A percentile compares a stretch with the other conserved stretches of the same genome.
Conservation (phyloP, 495 filamentous ascomycete species). For the Xylona heveae region DNA sequence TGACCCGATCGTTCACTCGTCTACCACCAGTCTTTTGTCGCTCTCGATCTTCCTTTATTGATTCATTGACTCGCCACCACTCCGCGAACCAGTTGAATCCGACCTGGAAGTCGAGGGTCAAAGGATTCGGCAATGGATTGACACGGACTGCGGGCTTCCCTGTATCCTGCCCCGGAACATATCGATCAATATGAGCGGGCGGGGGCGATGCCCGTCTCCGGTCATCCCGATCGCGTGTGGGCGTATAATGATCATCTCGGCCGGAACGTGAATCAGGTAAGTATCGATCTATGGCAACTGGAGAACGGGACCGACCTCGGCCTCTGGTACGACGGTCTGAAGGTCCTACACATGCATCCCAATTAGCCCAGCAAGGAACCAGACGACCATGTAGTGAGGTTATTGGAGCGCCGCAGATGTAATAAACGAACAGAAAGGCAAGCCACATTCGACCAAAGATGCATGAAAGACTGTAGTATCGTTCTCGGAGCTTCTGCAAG, state of each 20-base stretch:
- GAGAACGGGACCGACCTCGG: conserved; percentile 29
- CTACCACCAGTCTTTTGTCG: conserved; percentile 53
- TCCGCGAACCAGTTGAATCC: conserved; percentile 94
- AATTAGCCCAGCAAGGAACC: conserved; percentile 6
- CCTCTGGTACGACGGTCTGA: conserved; percentile 26
- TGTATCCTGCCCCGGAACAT: conserved; percentile 68
- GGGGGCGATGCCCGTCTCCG: conserved; percentile 39
- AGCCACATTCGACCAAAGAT: no score
- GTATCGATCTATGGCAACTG: conserved; percentile 21
- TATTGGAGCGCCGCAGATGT: no score
- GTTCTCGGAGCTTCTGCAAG: no score
- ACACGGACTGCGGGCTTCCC: conserved; percentile 32
- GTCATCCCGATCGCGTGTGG: conserved; percentile 41
- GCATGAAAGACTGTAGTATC: no score
- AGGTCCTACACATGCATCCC: conserved; percentile 10
- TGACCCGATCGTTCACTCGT: conserved; percentile 43
- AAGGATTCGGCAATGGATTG: conserved; percentile 64
- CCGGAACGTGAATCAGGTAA: conserved; percentile 17
- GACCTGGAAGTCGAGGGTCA: conserved; percentile 75
- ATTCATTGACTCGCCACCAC: conserved; percentile 82
- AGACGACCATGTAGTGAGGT: no score
- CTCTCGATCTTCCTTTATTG: conserved; percentile 72
- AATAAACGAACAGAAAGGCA: no score
- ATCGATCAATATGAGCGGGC: conserved; percentile 74
- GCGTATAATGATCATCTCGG: conserved; percentile 40